Evolutionary conservation across 129 eudicot genomes (phyloP), one percentile per base, ranked within the genome.

Genomic region (Flaveria robusta): DNA sequence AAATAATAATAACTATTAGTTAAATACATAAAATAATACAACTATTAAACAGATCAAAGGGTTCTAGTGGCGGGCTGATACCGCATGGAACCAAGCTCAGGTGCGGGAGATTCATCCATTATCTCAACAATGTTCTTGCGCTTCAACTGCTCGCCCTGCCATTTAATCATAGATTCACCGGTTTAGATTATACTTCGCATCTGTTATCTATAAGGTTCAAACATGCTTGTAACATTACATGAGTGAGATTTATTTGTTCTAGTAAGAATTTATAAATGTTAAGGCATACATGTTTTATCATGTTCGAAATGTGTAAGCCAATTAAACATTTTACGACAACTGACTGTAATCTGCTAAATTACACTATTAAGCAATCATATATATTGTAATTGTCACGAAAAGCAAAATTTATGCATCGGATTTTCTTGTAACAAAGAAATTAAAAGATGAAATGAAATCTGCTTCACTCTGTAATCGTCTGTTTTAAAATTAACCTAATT

Each of bases 71-170:
- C 50, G 66, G 43, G 49, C 9, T 66, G 27, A 46, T 83, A 88
- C 96, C 75, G 70, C 71, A 20, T 71, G 37, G 78, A 65, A 78
- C 80, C 64, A 50, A 22, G 9, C 18, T 49, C 82, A 16, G 79
- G 84, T 13, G 74, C 84, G 39, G 85, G 78, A 82, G 92, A 81
- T 83, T 89, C 89, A 75, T 84, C 86, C 10, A 76, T 77, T 63
- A 78, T 39, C 75, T 87, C 90, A 52, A 81, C 63, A 13, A 71
- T 18, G 58, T 75, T 84, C 83, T 89, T 88, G 63, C 85, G 89
- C 80, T 91, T 94, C 79, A 94, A 82, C 68, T 89, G 93, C 85
- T 94, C 97, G 3, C 89, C 96, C 99, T 94, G 86, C 71, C 81
- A 86, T 45, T 64, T 24, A 24, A 52, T 74, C 16, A 52, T 3